Evolutionary conservation across 331 rosid genomes (phyloP), one percentile per base, ranked within the genome.

Genomic region (Telfairia occidentalis): DNA sequence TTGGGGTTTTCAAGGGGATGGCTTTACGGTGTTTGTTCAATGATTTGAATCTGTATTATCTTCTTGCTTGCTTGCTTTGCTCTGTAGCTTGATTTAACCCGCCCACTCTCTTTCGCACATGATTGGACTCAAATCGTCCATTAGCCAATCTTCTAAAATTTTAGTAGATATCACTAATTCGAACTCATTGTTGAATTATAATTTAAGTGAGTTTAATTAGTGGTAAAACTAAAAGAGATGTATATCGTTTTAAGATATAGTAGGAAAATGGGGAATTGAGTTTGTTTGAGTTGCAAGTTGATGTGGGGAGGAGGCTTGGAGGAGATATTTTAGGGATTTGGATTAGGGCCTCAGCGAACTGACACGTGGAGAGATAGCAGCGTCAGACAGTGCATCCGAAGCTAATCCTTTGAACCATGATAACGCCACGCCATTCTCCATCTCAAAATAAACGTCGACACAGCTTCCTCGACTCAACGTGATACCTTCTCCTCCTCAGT

Each of bases 401-500:
- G 52, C 71, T 35, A 37, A 64, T 64, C 71, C 24, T 10, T 11
- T 58, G 3, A 54, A 23, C 61, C 4, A 37, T n/a, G 32, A 66
- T 42, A 65, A 65, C 72, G 74, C 57, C 74, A 40, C 55, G 23
- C 26, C 24, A 70, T 70, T 69, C 74, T 69, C 55, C 58, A 30
- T 70, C 43, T 16, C 75, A 46, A 70, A 69, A 55, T 38, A 66
- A 66, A 66, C 11, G 21, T 37, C 71, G 9, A 40, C 73, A 40
- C 34, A 32, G 13, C 24, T 5, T 50, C 57, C 65, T 15, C 49
- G 21, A 3, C 55, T 24, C 53, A 10, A 13, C 48, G 4, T 1
- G 26, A 70, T 70, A 26, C 75, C 75, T 69, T 69, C 74, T 71
- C 75, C 75, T 46, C 59, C 26, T 71, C 74, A 1, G 2, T 46